Base-by-base conservation (phyloP, 2,329 filamentous ascomycete genomes). In the Colletotrichum neosansevieriae region DNA sequence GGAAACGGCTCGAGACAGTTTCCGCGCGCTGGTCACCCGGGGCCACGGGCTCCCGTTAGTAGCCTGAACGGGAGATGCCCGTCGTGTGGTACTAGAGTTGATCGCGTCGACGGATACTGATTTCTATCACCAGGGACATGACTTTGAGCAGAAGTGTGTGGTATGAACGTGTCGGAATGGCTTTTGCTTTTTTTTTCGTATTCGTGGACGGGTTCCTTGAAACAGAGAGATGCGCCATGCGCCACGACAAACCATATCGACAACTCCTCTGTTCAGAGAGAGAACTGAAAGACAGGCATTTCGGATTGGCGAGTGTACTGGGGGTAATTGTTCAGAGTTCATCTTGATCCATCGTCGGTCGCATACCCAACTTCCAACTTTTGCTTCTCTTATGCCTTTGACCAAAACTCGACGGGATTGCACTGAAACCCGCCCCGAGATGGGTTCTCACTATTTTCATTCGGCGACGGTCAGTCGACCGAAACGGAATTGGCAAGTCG, bases 1-100 rank as follows among this genome's bases (percentile, higher is more conserved):
- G 38, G 54, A 4, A 36, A 29, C 2, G 11, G 21, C 45, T 58
- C 45, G 38, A 67, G 51, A 67, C 60, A 19, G n/a, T 5, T 58
- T 53, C 51, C 29, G 59, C 53, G 59, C 64, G 42, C 21, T 63
- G 64, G 13, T 29, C 51, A 21, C 10, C 45, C 19, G 51, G 29
- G 50, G 38, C 29, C 38, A 34, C 59, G 45, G 59, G 9, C 53
- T 67, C 51, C 64, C 29, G 64, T 53, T 7, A n/a, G 13, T 40
- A 21, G 17, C 21, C 36, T 19, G 29, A 29, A 58, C 64, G 53
- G 38, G 4, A 51, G 38, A 24, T 47, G 59, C 51, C 59, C 53
- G 53, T 2, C 29, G 38, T 36, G 38, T 24, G 42, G n/a, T 32
- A n/a, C 24, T 29, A 4, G 24, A 29, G 24, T 29, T 29, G 38